phyloP scores from a whole-genome alignment of 2,329 filamentous ascomycete species.

The Colletotrichum sp. region DNA sequence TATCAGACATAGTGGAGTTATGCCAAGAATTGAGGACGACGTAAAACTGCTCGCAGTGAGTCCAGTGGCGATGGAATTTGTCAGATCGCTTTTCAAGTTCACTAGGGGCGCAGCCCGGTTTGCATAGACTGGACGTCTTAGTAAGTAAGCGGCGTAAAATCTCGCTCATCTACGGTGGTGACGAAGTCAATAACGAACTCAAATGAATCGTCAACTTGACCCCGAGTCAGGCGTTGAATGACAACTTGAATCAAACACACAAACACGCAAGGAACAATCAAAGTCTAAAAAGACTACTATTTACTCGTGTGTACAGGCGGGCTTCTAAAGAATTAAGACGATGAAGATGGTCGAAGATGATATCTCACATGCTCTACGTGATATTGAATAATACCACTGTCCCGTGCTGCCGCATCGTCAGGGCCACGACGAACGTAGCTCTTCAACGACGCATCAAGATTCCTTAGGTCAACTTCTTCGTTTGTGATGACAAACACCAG shows the following conservation, averaged over 20 bases:
- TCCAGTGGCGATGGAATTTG: not conserved
- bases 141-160: not conserved
- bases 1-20: not conserved
- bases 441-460: not conserved
- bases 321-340: not conserved
- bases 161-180: not conserved
- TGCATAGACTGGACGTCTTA: accelerated
- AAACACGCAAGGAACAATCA: not conserved
- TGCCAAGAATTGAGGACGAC: not conserved
- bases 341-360: not conserved
- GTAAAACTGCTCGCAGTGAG: not conserved
- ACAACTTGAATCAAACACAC: no score
- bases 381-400: not conserved
- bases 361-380: not conserved
- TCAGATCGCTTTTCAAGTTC: not conserved
- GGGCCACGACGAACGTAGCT: not conserved
- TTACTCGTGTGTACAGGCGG: no score
- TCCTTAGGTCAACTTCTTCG: not conserved
- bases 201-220: not conserved
- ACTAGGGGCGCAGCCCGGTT: not conserved
- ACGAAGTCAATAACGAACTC: not conserved
- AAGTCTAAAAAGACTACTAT: no score
- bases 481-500: not conserved
- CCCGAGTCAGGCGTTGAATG: not conserved
- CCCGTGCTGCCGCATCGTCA: not conserved